Conservation (phyloP, 2,329 filamentous ascomycete species). For the Aspergillus pseudoglaucus region DNA sequence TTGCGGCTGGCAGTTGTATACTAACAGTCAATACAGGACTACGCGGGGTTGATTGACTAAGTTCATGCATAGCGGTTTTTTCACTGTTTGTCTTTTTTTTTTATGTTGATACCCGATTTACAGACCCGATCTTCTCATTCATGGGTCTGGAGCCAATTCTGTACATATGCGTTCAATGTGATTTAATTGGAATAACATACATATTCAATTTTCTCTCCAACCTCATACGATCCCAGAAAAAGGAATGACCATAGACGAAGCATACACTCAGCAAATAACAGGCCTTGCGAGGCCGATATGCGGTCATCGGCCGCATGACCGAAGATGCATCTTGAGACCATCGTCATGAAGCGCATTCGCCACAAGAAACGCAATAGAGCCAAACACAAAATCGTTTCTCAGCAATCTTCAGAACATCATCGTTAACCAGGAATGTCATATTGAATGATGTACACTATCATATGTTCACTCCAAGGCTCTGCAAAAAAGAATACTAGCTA, state of each 20-base stretch:
- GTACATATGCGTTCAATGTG: constrained; percentile 4
- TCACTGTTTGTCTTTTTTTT: constrained; percentile 1
- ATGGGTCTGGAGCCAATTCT: background rate
- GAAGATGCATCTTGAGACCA: background rate
- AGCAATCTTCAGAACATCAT: too few species aligned
- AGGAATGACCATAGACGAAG: background rate
- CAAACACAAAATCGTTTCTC: too few species aligned
- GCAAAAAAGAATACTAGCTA: too few species aligned
- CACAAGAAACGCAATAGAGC: too few species aligned
- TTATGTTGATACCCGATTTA: background rate
- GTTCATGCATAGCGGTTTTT: constrained; percentile 2
- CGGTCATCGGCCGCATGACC: background rate
- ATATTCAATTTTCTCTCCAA: background rate
- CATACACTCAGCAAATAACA: background rate
- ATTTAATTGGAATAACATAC: constrained; percentile 4
- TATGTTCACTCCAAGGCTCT: too few species aligned
- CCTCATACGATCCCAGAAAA: background rate
- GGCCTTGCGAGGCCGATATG: background rate
- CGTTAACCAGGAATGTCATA: too few species aligned
- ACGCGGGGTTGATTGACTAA: constrained; percentile 19
- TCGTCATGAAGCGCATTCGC: too few species aligned
- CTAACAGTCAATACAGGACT: constrained; percentile 16
- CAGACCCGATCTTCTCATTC: background rate
- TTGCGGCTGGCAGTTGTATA: background rate
- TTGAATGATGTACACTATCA: too few species aligned